Conservation (phyloP, 257 asterid species). For the Salvia miltiorrhiza region DNA sequence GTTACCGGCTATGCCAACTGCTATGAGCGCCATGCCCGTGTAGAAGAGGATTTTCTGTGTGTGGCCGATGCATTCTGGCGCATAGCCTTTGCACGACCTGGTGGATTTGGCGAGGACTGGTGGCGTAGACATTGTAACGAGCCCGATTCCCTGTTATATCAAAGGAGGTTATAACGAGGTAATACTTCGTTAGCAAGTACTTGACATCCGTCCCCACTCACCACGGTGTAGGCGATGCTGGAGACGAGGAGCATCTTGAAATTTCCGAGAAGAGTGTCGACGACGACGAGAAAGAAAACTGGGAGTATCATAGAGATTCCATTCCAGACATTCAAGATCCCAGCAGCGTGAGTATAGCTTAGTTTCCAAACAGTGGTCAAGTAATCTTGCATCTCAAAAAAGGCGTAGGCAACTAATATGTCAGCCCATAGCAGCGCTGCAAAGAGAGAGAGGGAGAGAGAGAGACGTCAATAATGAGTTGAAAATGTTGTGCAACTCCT, state of each 20-base stretch:
- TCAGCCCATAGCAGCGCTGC: not conserved
- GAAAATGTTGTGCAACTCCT: too few relatives aligned
- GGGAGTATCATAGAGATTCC: slow-evolving; percentile 36
- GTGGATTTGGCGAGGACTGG: slow-evolving; percentile 45
- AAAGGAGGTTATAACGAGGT: too few relatives aligned
- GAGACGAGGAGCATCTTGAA: slow-evolving; percentile 38
- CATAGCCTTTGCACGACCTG: slow-evolving; percentile 38
- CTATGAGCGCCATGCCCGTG: slow-evolving; percentile 42
- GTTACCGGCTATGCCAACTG: slow-evolving; percentile 49
- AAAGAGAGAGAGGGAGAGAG: too few relatives aligned
- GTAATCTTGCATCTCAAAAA: not conserved
- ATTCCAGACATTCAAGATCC: slow-evolving; percentile 42
- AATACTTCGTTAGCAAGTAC: too few relatives aligned
- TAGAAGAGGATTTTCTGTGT: slow-evolving; percentile 44
- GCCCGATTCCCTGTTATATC: slow-evolving; percentile 37
- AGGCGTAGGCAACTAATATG: not conserved
- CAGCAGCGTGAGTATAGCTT: slow-evolving; percentile 43
- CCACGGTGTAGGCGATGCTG: slow-evolving; percentile 31
- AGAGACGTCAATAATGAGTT: too few relatives aligned
- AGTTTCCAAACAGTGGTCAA: not conserved
- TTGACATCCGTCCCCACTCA: not conserved
- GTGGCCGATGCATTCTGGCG: slow-evolving; percentile 39
- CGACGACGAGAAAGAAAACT: slow-evolving; percentile 27
- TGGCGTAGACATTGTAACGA: slow-evolving; percentile 54
- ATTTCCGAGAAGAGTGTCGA: slow-evolving; percentile 35